phyloP scores from a whole-genome alignment of 1,284 basidiomycete species.

The Inonotus obliquus region DNA sequence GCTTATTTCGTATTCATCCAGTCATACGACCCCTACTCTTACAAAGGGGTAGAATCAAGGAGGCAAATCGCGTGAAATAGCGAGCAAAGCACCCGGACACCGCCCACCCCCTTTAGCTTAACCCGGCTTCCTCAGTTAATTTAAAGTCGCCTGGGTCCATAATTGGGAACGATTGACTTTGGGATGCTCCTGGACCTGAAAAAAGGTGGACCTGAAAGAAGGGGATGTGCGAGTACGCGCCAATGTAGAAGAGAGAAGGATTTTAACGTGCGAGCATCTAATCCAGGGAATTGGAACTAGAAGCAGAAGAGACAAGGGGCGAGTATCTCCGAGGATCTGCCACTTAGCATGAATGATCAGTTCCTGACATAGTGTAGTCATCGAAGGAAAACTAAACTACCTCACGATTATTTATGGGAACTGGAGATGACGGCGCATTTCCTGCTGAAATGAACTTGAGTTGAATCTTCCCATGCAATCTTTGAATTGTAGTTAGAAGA shows the following conservation, averaged over 20 bases:
- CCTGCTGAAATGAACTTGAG: too few relatives aligned
- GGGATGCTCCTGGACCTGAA: neutral
- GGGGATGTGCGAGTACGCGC: too few relatives aligned
- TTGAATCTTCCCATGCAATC: too few relatives aligned
- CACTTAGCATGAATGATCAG: neutral
- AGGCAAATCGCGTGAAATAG: neutral
- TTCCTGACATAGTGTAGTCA: too few relatives aligned
- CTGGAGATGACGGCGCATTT: neutral
- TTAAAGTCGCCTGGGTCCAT: too few relatives aligned
- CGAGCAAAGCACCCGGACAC: neutral
- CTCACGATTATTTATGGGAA: neutral
- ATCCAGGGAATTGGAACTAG: neutral
- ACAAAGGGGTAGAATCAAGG: neutral
- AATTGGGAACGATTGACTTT: neutral
- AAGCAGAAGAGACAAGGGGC: neutral
- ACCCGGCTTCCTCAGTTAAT: too few relatives aligned
- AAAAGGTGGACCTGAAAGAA: neutral
- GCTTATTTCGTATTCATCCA: neutral
- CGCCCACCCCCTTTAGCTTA: too few relatives aligned
- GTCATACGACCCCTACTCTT: too few relatives aligned
- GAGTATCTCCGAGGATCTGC: neutral
- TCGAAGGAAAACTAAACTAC: too few relatives aligned
- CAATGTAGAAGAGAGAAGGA: neutral
- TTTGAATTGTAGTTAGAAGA: too few relatives aligned
- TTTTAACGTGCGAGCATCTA: neutral